Conservation (phyloP, 2,329 filamentous ascomycete species). For the Stagonosporopsis rhizophila region DNA sequence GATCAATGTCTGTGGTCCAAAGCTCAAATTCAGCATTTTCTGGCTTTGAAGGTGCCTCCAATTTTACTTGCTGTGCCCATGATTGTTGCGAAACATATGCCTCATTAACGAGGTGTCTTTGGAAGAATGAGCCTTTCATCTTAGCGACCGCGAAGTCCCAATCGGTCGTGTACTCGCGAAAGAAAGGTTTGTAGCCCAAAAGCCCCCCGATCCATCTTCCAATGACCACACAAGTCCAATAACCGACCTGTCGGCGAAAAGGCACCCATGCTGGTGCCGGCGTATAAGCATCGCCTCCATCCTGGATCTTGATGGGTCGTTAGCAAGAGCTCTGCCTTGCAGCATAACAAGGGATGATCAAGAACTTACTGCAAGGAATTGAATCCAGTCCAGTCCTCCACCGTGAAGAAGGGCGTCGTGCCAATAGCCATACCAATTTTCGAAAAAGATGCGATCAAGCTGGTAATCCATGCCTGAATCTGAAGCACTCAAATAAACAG, state of each 20-base stretch:
- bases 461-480: conserved; percentile 37
- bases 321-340: conserved; percentile 6
- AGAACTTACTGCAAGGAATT: conserved; percentile 40
- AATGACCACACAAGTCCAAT: conserved; percentile 41
- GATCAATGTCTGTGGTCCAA: conserved; percentile 8
- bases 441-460: conserved; percentile 46
- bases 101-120: conserved; percentile 10
- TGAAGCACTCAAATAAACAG: conserved; percentile 32
- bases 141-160: conserved; percentile 39
- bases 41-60: conserved; percentile 7
- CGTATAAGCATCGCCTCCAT: conserved; percentile 51
- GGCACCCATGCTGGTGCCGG: conserved; percentile 50
- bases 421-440: conserved; percentile 51
- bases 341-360: not conserved
- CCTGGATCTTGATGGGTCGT: conserved; percentile 45
- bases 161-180: conserved; percentile 48
- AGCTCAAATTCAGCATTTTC: conserved; percentile 8
- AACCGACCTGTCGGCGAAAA: conserved; percentile 39
- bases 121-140: conserved; percentile 15
- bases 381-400: conserved; percentile 39
- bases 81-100: conserved; percentile 7
- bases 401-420: conserved; percentile 38
- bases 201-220: conserved; percentile 51
- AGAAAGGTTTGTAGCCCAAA: conserved; percentile 51
- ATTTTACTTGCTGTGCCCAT: conserved; percentile 6